These are phyloP conservation scores for Debaryomyces nepalensis DNA, from an alignment of 1,139 yeast species.

Conservation along the genomic window DNA sequence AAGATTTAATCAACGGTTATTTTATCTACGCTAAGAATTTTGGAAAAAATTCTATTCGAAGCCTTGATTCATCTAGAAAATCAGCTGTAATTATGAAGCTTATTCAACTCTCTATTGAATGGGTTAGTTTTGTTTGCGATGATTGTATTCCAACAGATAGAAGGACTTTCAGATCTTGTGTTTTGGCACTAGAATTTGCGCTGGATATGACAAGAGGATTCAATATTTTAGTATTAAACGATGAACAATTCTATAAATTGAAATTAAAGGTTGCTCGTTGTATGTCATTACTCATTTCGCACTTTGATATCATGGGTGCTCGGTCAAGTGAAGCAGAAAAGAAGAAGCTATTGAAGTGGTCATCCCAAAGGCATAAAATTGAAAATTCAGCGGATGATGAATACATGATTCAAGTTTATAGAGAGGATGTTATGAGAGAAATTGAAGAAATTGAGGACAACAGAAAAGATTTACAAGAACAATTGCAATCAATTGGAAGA, in stretches of 20 bases:
- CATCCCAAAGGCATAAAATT: slow-evolving; percentile 49
- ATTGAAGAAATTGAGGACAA: slow-evolving; percentile 62
- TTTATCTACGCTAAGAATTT: slow-evolving; percentile 85
- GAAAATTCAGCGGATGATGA: slow-evolving; percentile 67
- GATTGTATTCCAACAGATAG: slow-evolving; percentile 93
- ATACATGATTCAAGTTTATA: slow-evolving; percentile 55
- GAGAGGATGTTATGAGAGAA: slow-evolving; percentile 63
- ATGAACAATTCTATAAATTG: slow-evolving; percentile 73
- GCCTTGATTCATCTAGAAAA: slow-evolving; percentile 66
- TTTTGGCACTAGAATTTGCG: slow-evolving; percentile 91
- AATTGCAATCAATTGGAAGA: slow-evolving; percentile 70
- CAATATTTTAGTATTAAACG: slow-evolving; percentile 79
- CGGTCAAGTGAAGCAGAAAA: slow-evolving; percentile 84
- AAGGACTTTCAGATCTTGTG: slow-evolving; percentile 95
- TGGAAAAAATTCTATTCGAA: slow-evolving; percentile 72
- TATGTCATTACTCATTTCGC: slow-evolving; percentile 90
- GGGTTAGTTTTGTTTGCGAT: slow-evolving; percentile 93
- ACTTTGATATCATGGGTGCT: slow-evolving; percentile 98
- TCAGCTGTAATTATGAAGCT: slow-evolving; percentile 74
- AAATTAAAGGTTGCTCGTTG: slow-evolving; percentile 91
- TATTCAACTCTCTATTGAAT: slow-evolving; percentile 77
- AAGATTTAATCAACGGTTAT: slow-evolving; percentile 76
- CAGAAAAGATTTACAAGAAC: slow-evolving; percentile 55
- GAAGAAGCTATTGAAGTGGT: slow-evolving; percentile 57
- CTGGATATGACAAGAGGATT: slow-evolving; percentile 94